Evolutionary conservation across 2,329 filamentous ascomycete genomes (phyloP), one percentile per base, ranked within the genome.

Genomic region (Penicillium oxalicum): DNA sequence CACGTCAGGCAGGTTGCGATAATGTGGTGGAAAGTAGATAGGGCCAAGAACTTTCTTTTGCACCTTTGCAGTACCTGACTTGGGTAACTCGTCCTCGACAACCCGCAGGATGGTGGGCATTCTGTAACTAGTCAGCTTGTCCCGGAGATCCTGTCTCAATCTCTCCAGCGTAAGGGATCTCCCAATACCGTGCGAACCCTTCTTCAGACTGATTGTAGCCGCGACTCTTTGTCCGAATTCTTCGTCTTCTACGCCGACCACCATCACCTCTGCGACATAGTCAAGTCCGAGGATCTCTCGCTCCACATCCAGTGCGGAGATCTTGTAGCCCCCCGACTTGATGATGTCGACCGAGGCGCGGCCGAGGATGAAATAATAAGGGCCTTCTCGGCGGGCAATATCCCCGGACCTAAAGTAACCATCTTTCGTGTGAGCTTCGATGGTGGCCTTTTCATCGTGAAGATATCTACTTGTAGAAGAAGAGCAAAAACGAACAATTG

Each of bases 31-130:
- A 45, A 75, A 70, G 42, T 67, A 65, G 28, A 57, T 56, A 25
- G 61, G 63, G 8, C 66, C 55, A 24, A 69, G 45, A 13, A 61
- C 60, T 51, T 67, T 69, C 56, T 70, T 70, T 45, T 70, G 67
- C n/a, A 70, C 66, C 75, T 97, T 97, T 33, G 91, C 91, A 88
- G 96, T 97, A 29, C 90, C 91, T 9, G 74, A 61, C 64, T 61
- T 62, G 2, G 60, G 60, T 7, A 62, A 45, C 24, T 62, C 60
- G 37, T 81, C 71, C 35, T 87, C 82, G 11, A 96, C 86, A 5
- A 94, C 73, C 64, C 82, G 83, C 69, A 96, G 74, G 53, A 95
- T 82, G 68, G 91, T 89, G 0, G 91, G 91, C 51, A 96, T 91
- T 76, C 97, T 96, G 70, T 96, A 96, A 51, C 79, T 82, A 7